Percentiles rank a stretch among this genome's conserved stretches.
Conservation (phyloP, 129 eudicot genomes). For the Helianthus tuberosus region DNA sequence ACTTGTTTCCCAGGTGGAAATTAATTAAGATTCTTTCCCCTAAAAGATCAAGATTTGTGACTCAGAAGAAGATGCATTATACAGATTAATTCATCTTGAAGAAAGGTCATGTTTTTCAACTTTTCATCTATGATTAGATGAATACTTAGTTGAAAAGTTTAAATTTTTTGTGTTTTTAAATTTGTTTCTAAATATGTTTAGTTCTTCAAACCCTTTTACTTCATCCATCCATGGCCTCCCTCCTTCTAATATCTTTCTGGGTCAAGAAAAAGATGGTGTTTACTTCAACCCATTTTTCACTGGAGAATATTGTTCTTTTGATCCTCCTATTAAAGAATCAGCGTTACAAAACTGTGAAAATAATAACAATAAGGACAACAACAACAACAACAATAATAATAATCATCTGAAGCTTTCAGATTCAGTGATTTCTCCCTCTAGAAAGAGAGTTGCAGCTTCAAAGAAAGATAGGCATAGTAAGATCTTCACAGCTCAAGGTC, state of each 20-base stretch:
- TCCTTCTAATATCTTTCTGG: conserved; percentile 20
- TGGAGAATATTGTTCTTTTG: conserved; percentile 27
- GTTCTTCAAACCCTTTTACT: conserved; percentile 42
- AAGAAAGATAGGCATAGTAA: conserved; percentile 73
- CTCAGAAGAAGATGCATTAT: conserved; percentile 14
- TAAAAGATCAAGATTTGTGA: conserved; percentile 31
- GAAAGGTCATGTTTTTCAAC: background rate
- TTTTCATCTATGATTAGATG: conserved; percentile 21
- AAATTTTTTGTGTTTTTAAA: background rate
- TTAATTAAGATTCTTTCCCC: background rate
- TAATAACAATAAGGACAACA: background rate
- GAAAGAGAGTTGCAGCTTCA: conserved; percentile 26
- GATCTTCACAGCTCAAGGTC: conserved; percentile 84
- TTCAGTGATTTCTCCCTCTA: conserved; percentile 27
- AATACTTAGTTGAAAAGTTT: conserved; percentile 10
- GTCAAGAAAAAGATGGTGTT: conserved; percentile 33
- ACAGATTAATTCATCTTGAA: conserved; percentile 3
- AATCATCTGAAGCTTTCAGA: conserved; percentile 17
- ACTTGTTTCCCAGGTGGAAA: conserved; percentile 21
- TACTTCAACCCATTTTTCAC: conserved; percentile 31
- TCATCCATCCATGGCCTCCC: conserved; percentile 41
- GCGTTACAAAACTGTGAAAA: background rate
- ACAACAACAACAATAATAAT: background rate
- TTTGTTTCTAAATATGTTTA: conserved; percentile 24
- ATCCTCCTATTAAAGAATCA: conserved; percentile 24